Base-by-base conservation (phyloP, 1,284 basidiomycete species). In the Dichomitus squalens region DNA sequence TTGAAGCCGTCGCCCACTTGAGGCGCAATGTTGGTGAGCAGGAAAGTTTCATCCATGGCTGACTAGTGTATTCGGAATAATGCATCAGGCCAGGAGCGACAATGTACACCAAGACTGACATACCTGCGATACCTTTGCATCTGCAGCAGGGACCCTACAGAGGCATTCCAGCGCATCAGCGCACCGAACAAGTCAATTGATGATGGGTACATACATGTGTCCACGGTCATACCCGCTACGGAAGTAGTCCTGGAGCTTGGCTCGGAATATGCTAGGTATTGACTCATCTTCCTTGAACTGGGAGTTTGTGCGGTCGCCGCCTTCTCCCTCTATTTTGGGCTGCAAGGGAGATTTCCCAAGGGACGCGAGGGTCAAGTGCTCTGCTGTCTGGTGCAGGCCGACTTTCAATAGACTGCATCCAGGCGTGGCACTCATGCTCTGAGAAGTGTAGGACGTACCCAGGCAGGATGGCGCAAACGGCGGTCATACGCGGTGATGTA, bases 1-100 rank as follows among this genome's bases (percentile, higher is more conserved):
- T 99, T 99, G 81, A 99, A 99, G 0, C 96, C 96, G 44, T 87
- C 92, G 2, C 97, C 97, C 11, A 99, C 95, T 82, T 99, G 97
- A 35, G 97, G 97, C 0, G 97, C 96, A 55, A 99, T 98, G 71
- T 99, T 99, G 4, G 93, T 89, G 49, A 99, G 76, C 40, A 92
- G 77, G 75, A 99, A 99, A 0, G 97, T 99, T 76, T 99, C 95
- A 72, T 98, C 76, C 96, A 99, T 98, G 4, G 96, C 97, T 57
- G 85, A 80, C 81, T 98, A 73, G 29, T 18, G 43, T 47, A 33
- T 9, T 7, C 16, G 16, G n/a, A 38, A 29, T n/a, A 44, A 4
- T n/a, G n/a, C n/a, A 29, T 31, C 23, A 18, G 9, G 25, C 49
- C 21, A 21, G 9, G 2, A 16, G 16, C 21, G 16, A 49, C 4